Evolutionary conservation across 2,329 filamentous ascomycete genomes (phyloP).

Genomic region (Verticillium longisporum): DNA sequence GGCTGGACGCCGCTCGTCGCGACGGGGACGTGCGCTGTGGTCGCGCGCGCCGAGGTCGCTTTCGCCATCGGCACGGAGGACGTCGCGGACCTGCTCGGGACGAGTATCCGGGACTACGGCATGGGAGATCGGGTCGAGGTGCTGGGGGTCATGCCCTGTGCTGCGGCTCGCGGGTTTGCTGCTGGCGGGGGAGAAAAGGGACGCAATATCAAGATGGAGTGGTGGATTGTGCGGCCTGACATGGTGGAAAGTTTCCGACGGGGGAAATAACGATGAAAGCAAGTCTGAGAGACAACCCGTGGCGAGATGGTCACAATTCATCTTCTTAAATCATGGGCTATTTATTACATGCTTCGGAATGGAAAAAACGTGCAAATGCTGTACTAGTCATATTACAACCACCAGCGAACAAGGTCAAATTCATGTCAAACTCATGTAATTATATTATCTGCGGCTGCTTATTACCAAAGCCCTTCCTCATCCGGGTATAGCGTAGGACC

Average conservation of each 20-base stretch:
- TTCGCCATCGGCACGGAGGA: neutral
- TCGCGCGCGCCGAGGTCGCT: neutral
- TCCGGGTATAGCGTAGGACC: slow-evolving; percentile 2
- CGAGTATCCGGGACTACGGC: neutral
- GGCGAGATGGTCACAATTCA: no score
- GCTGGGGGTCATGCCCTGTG: neutral
- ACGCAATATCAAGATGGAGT: neutral
- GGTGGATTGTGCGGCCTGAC: neutral
- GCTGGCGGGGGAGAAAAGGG: neutral
- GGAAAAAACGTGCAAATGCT: no score
- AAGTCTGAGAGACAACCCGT: no score
- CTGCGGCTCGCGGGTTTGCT: neutral
- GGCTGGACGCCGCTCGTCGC: neutral
- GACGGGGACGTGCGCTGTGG: neutral
- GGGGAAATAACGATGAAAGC: no score
- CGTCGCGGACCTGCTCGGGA: neutral
- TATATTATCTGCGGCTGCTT: neutral
- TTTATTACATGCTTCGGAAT: no score
- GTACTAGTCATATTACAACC: no score
- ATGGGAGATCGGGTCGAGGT: neutral
- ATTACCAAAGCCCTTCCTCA: neutral
- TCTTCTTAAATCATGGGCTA: no score
- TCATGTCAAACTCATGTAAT: neutral
- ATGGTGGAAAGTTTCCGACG: neutral
- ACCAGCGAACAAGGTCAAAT: no score